Evolutionary conservation across 345 rosid species (phyloP).

Genomic region (Mangifera indica): DNA sequence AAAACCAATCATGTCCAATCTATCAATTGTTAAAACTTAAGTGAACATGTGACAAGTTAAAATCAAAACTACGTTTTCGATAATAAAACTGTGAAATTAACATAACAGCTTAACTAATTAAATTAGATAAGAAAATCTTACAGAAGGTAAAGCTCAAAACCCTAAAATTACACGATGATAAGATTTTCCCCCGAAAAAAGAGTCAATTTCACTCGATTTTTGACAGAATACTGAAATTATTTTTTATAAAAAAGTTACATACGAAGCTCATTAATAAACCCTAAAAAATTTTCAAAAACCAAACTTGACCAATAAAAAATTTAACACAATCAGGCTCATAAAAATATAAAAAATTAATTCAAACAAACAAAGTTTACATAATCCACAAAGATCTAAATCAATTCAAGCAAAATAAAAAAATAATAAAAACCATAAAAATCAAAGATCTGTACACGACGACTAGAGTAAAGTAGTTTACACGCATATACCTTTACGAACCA

Average conservation of each 20-base stretch:
- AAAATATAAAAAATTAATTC: not conserved
- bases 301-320: constrained; percentile 6
- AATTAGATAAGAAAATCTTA: not conserved
- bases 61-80: not conserved
- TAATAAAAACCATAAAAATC: not conserved
- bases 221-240: not conserved
- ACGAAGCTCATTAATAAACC: constrained; percentile 8
- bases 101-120: not conserved
- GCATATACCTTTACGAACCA: constrained; percentile 61
- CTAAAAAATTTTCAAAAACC: constrained; percentile 6
- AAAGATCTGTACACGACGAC: constrained; percentile 13
- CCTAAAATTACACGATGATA: constrained; percentile 14
- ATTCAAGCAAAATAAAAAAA: constrained; percentile 11
- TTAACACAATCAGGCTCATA: not conserved
- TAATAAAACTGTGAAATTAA: not conserved
- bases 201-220: not conserved
- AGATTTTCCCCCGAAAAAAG: constrained; percentile 4
- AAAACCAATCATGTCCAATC: not conserved
- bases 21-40: not conserved
- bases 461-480: not conserved
- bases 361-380: not conserved
- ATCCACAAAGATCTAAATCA: constrained; percentile 27
- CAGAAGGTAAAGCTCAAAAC: constrained; percentile 2
- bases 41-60: not conserved
- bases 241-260: not conserved